Conservation (phyloP, 805 yeast genomes). For the Tetrapisispora namnaoensis region DNA sequence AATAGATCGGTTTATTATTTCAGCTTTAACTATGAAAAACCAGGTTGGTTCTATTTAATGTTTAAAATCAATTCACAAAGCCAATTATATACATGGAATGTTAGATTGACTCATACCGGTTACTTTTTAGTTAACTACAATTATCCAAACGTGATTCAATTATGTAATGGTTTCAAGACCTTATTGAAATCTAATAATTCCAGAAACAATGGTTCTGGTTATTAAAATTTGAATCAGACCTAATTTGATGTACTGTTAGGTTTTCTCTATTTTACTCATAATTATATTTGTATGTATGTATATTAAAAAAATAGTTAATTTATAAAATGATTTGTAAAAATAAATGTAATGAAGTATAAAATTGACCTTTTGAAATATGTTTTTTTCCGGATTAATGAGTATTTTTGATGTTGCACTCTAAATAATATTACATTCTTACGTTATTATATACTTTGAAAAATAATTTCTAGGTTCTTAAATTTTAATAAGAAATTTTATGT, state of each 20-base stretch:
- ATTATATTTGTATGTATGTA: not conserved
- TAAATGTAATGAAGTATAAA: not conserved
- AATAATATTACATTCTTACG: no score
- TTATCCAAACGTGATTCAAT: constrained; percentile 79
- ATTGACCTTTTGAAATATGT: not conserved
- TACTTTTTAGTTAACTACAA: constrained; percentile 67
- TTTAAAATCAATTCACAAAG: constrained; percentile 71
- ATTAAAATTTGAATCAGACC: not conserved
- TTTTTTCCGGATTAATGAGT: no score
- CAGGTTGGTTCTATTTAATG: constrained; percentile 87
- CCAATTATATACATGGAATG: constrained; percentile 76
- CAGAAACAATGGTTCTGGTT: not conserved
- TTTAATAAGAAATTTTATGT: no score
- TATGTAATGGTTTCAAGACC: constrained; percentile 93
- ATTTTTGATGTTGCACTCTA: no score
- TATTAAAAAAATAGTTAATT: not conserved
- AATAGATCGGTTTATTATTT: constrained; percentile 84
- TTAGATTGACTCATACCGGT: constrained; percentile 82
- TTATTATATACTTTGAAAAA: no score
- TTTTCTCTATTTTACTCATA: not conserved
- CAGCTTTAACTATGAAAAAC: constrained; percentile 79
- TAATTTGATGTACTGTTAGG: not conserved
- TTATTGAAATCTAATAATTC: constrained; percentile 30
- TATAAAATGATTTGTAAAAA: constrained; percentile 2
- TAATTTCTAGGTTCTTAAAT: no score